A percentile compares a stretch with the other conserved stretches of the same genome.
These are phyloP conservation scores for Lagerstroemia speciosa DNA, from an alignment of 345 rosid genomes.

Conservation along the genomic window DNA sequence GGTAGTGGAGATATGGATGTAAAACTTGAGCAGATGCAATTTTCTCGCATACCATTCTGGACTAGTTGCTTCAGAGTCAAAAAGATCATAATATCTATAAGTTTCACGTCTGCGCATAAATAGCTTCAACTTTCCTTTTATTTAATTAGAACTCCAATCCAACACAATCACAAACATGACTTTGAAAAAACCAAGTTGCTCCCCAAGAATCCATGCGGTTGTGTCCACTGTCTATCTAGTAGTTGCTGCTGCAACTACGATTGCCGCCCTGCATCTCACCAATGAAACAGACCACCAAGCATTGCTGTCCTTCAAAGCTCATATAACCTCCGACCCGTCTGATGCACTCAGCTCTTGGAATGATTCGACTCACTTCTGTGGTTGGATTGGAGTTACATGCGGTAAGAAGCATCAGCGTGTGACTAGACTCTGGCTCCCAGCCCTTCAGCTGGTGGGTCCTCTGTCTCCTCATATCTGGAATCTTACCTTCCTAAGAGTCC, in stretches of 20 bases:
- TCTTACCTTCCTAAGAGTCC: slow-evolving; percentile 13
- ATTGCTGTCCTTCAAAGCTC: background rate
- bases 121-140: no score
- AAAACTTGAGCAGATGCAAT: no score
- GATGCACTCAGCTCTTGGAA: slow-evolving; percentile 14
- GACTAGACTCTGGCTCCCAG: background rate
- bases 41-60: no score
- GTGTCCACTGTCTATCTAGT: background rate
- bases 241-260: background rate
- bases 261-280: background rate
- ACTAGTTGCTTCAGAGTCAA: no score
- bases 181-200: background rate
- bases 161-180: background rate
- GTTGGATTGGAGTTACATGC: slow-evolving; percentile 8
- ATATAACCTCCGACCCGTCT: slow-evolving; percentile 8
- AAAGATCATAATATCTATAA: no score
- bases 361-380: slow-evolving; percentile 11
- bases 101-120: no score
- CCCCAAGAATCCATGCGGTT: background rate
- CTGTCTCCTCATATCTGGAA: slow-evolving; percentile 19
- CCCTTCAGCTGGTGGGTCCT: slow-evolving; percentile 1
- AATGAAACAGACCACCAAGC: slow-evolving; percentile 6
- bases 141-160: no score
- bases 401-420: slow-evolving; percentile 9
- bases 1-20: no score